Evolutionary conservation across 306 rosid genomes (phyloP), one percentile per base, ranked within the genome.

Genomic region (Aeschynomene evenia): DNA sequence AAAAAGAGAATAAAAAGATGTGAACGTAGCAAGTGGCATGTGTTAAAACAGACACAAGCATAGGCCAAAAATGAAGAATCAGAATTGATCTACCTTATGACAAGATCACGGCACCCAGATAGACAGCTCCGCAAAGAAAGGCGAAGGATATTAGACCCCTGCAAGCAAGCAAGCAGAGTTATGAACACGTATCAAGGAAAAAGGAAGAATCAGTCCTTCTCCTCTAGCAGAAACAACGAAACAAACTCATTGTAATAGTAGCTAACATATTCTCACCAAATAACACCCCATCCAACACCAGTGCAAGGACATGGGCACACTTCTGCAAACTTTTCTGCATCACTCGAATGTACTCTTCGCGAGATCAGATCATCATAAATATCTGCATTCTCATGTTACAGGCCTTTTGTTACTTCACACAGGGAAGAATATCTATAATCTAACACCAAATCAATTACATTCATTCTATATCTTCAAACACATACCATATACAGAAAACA

Each of bases 201-300:
- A 16, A 46, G 23, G 39, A 19, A 72, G 1, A 63, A 11, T 18
- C 24, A 55, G 50, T 20, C 4, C 60, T 20, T 53, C 42, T n/a
- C n/a, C n/a, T n/a, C n/a, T n/a, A 14, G 34, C 28, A 5, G 24
- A 37, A 58, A 40, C 46, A 22, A 43, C 55, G 0, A 55, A 20
- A 18, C 23, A 14, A 29, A 31, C 28, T 42, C 42, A 65, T 73
- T 26, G 31, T 28, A 28, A 28, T 28, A 3, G 31, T 28, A 28
- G 5, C 11, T 19, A 34, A 71, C 46, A 59, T 6, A 58, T 57
- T 48, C 87, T 78, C 69, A 85, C 89, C 93, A 87, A 46, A 87
- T 83, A 66, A 87, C 68, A 24, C 93, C 93, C 93, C 93, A 87
- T 67, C 89, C 93, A 58, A 78, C 76, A 63, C 93, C 93, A 53